Evolutionary conservation across 108 stramenopile genomes (phyloP).

Genomic region (Chaetoceros tenuissimus): DNA sequence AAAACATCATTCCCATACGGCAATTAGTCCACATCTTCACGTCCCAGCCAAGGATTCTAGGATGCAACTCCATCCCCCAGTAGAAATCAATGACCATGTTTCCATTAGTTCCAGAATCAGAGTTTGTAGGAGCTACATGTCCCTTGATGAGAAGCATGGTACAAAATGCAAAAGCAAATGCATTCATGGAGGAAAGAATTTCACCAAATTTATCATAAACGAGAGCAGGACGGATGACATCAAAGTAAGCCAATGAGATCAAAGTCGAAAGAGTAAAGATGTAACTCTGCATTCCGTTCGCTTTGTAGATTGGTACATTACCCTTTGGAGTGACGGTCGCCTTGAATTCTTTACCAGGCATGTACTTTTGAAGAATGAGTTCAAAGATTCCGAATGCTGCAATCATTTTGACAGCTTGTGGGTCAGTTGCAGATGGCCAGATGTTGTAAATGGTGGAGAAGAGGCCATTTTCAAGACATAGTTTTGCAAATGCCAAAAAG

Average conservation of each 20-base stretch:
- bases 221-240: conserved; percentile 23
- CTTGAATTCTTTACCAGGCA: conserved; percentile 53
- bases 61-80: conserved; percentile 99
- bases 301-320: conserved; percentile 65
- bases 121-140: conserved; percentile 63
- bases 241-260: conserved; percentile 18
- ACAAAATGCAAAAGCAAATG: conserved; percentile 91
- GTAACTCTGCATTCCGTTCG: conserved; percentile 59
- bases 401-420: conserved; percentile 53
- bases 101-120: conserved; percentile 84
- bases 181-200: conserved; percentile 74
- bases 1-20: conserved; percentile 97
- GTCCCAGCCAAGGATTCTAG: conserved; percentile 89
- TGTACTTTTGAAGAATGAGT: conserved; percentile 42
- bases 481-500: conserved; percentile 26
- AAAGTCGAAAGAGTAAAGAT: conserved; percentile 37
- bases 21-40: conserved; percentile 98
- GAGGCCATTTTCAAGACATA: conserved; percentile 14
- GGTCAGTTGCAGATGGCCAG: conserved; percentile 40
- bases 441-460: conserved; percentile 15
- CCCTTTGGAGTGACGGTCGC: conserved; percentile 57
- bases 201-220: conserved; percentile 78
- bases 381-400: conserved; percentile 42
- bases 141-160: conserved; percentile 84
- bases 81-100: conserved; percentile 88